A percentile compares a stretch with the other conserved stretches of the same genome.
Conservation (phyloP, 2,329 filamentous ascomycete genomes). For the Arthrobotrys megalospora region DNA sequence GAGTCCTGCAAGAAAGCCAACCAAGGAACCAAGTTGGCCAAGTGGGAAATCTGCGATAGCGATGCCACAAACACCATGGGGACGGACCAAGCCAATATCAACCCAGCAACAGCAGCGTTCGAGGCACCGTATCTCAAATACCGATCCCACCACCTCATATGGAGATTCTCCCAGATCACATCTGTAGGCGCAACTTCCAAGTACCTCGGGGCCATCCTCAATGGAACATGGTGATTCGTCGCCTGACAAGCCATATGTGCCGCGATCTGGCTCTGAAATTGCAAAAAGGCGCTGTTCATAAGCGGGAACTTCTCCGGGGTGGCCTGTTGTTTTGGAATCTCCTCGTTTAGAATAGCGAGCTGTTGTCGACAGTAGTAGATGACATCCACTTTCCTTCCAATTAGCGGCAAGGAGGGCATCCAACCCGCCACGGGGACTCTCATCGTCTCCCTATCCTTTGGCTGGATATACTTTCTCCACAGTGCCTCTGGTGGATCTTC, state of each 20-base stretch:
- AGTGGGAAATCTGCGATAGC: constrained; percentile 80
- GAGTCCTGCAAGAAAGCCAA: constrained; percentile 78
- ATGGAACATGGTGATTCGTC: constrained; percentile 89
- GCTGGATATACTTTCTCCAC: constrained; percentile 87
- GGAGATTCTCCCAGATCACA: constrained; percentile 98
- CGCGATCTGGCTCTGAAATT: constrained; percentile 97
- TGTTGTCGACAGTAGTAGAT: constrained; percentile 93
- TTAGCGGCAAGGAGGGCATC: constrained; percentile 82
- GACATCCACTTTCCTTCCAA: constrained; percentile 93
- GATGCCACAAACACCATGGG: constrained; percentile 90
- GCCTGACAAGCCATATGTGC: constrained; percentile 98
- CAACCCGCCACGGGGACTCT: constrained; percentile 79
- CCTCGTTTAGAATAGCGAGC: constrained; percentile 86
- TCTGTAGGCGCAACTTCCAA: constrained; percentile 96
- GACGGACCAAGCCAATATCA: constrained; percentile 90
- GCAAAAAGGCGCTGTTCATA: constrained; percentile 97
- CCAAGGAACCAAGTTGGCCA: constrained; percentile 79
- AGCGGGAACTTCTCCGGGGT: constrained; percentile 87
- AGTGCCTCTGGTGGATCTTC: constrained; percentile 75
- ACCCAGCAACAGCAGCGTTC: constrained; percentile 76
- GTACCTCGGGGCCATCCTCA: constrained; percentile 90
- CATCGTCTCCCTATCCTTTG: constrained; percentile 87
- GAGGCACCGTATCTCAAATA: constrained; percentile 81
- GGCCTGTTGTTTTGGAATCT: constrained; percentile 91
- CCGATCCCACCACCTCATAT: constrained; percentile 91